Base-by-base conservation (phyloP, 768 basidiomycete genomes). In the Podaxis mareebaensis region DNA sequence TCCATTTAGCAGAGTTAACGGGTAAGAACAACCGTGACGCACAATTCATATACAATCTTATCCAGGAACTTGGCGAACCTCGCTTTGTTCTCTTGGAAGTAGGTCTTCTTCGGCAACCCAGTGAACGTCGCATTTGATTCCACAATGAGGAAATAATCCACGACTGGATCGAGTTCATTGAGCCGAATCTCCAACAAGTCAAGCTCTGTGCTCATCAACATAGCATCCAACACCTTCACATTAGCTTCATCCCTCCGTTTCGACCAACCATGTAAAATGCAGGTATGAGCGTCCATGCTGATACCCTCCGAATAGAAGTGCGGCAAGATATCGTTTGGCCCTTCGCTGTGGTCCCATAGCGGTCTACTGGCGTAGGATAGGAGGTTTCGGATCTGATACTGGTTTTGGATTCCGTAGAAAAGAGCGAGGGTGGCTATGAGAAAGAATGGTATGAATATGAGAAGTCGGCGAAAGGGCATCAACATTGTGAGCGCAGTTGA, bases 91-190 rank as follows among this genome's bases (percentile, higher is more conserved):
- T 78, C 75, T 1, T 76, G 72, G 66, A 87, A 86, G 64, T 78
- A 79, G 1, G 79, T 79, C 44, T 80, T 76, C 70, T 89, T 88
- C 5, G 81, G 78, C 36, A 83, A 66, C 3, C 87, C 87, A 4
- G 86, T 87, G 71, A 88, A 87, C 13, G 85, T 88, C 17, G 78
- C 78, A 68, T 85, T 85, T 54, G 83, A 84, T 69, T 88, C 86
- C 57, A 88, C 75, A 67, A 89, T 81, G 69, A 87, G 79, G 74
- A 88, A 87, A 22, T 79, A 75, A 70, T 85, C 82, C 28, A 87
- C 85, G 53, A 85, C 77, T 4, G 79, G 71, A 61, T 82, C 80
- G 56, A 88, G 78, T 71, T 89, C 88, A 72, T 85, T 76, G 75
- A 88, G 73, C 22, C 88, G 81, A 59, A 88, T 81, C 70, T 88